phyloP scores from a whole-genome alignment of 257 asterid species.

The Henckelia pumila region DNA sequence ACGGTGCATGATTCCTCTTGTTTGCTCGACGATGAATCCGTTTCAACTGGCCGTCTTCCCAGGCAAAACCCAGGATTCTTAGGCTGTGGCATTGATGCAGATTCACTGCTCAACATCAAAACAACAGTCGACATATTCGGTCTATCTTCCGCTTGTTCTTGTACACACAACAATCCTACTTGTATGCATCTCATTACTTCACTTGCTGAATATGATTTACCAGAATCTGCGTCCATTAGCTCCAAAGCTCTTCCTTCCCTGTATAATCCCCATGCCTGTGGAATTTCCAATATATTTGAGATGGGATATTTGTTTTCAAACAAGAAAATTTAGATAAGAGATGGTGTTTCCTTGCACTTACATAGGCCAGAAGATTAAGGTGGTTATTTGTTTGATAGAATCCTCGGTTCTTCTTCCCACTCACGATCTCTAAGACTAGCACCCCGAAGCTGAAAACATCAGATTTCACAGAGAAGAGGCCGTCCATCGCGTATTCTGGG shows the following conservation, averaged over 20 bases:
- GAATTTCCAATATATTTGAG: neutral
- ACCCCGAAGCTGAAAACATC: slow-evolving; percentile 83
- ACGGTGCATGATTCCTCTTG: slow-evolving; percentile 53
- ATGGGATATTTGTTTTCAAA: too few species aligned
- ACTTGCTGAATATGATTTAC: slow-evolving; percentile 32
- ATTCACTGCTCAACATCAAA: slow-evolving; percentile 55
- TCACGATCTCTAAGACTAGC: slow-evolving; percentile 62
- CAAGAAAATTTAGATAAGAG: neutral
- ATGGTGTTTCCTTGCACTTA: slow-evolving; percentile 31
- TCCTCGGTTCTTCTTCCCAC: slow-evolving; percentile 65
- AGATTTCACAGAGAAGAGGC: slow-evolving; percentile 67
- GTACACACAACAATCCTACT: slow-evolving; percentile 70
- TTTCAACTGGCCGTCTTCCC: slow-evolving; percentile 41
- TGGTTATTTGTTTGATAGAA: slow-evolving; percentile 64
- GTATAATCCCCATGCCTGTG: slow-evolving; percentile 67
- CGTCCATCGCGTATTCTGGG: slow-evolving; percentile 86
- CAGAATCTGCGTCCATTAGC: slow-evolving; percentile 43
- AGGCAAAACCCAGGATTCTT: slow-evolving; percentile 65
- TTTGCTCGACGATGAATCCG: slow-evolving; percentile 40
- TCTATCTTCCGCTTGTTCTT: slow-evolving; percentile 67
- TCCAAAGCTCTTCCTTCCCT: slow-evolving; percentile 55
- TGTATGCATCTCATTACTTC: slow-evolving; percentile 73
- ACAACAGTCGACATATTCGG: slow-evolving; percentile 67
- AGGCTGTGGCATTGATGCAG: slow-evolving; percentile 53
- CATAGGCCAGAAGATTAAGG: slow-evolving; percentile 70